Evolutionary conservation across 2,329 filamentous ascomycete genomes (phyloP).

Genomic region (Exutisphaerella laricina): DNA sequence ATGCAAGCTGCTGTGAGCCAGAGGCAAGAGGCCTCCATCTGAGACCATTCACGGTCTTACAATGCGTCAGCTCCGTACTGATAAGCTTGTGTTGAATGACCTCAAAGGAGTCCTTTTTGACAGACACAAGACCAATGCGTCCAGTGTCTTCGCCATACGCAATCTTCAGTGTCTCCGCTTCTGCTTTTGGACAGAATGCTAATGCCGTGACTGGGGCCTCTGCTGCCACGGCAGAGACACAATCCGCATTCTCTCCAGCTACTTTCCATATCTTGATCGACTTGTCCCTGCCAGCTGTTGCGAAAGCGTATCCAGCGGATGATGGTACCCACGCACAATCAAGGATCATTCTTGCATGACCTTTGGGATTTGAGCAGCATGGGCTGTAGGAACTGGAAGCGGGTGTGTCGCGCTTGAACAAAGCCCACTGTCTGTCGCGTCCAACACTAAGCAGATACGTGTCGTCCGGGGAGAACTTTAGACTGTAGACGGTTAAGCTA

Average conservation of each 20-base stretch:
- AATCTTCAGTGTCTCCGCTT: slow-evolving; percentile 9
- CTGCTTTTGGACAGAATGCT: slow-evolving; percentile 20
- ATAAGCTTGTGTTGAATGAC: slow-evolving; percentile 12
- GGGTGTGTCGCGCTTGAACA: slow-evolving; percentile 57
- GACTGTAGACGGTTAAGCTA: slow-evolving; percentile 73
- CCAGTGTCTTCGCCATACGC: slow-evolving; percentile 31
- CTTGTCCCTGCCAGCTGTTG: slow-evolving; percentile 88
- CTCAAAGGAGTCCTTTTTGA: slow-evolving; percentile 11
- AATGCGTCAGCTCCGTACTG: slow-evolving; percentile 16
- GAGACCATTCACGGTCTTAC: slow-evolving; percentile 27
- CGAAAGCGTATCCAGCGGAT: slow-evolving; percentile 53
- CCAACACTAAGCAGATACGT: slow-evolving; percentile 77
- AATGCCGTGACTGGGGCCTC: slow-evolving; percentile 32
- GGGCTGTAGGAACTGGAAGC: slow-evolving; percentile 49
- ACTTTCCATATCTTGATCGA: slow-evolving; percentile 58
- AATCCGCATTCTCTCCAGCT: slow-evolving; percentile 17
- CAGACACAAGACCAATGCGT: slow-evolving; percentile 15
- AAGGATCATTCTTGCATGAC: slow-evolving; percentile 87
- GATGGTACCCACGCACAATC: slow-evolving; percentile 74
- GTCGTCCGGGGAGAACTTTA: slow-evolving; percentile 75
- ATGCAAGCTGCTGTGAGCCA: slow-evolving; percentile 31
- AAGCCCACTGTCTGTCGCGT: slow-evolving; percentile 82
- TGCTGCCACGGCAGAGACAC: slow-evolving; percentile 24
- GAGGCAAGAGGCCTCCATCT: slow-evolving; percentile 27
- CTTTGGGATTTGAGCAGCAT: slow-evolving; percentile 67